phyloP scores from a whole-genome alignment of 345 rosid genomes.

The Sisymbrium irio region DNA sequence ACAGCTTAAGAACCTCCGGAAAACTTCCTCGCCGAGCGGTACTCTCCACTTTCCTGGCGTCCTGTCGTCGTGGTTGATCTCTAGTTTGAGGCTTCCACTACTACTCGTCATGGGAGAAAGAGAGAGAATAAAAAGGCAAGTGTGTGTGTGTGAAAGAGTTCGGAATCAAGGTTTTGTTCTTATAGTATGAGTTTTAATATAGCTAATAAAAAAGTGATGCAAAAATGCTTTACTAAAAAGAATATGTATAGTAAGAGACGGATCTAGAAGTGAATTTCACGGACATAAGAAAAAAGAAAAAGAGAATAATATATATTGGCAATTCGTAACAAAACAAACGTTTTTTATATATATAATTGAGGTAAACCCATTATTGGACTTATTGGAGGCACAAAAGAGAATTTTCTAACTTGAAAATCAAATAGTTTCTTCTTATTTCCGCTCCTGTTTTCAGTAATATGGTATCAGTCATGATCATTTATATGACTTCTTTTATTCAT shows the following conservation, averaged over 20 bases:
- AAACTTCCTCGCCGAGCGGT: constrained; percentile 54
- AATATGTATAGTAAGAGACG: not conserved
- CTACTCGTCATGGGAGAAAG: constrained; percentile 22
- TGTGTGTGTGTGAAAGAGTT: constrained; percentile 22
- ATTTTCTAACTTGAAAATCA: no score
- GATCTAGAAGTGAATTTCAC: not conserved
- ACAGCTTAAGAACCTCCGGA: constrained; percentile 47
- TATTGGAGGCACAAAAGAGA: no score
- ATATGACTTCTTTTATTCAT: no score
- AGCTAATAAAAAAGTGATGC: not conserved
- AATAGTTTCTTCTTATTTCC: not conserved
- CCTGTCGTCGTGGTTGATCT: constrained; percentile 58
- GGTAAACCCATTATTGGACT: no score
- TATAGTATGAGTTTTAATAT: constrained; percentile 15
- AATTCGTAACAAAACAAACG: not conserved
- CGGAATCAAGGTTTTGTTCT: constrained; percentile 23
- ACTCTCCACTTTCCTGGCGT: constrained; percentile 72
- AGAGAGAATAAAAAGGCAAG: not conserved
- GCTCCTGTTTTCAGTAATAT: not conserved
- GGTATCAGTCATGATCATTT: no score
- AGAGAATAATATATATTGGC: not conserved
- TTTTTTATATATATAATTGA: not conserved
- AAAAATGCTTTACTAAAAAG: not conserved
- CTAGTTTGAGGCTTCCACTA: constrained; percentile 45
- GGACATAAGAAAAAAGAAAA: not conserved